Base-by-base conservation (phyloP, 2,329 filamentous ascomycete genomes). In the Zalaria obscura region DNA sequence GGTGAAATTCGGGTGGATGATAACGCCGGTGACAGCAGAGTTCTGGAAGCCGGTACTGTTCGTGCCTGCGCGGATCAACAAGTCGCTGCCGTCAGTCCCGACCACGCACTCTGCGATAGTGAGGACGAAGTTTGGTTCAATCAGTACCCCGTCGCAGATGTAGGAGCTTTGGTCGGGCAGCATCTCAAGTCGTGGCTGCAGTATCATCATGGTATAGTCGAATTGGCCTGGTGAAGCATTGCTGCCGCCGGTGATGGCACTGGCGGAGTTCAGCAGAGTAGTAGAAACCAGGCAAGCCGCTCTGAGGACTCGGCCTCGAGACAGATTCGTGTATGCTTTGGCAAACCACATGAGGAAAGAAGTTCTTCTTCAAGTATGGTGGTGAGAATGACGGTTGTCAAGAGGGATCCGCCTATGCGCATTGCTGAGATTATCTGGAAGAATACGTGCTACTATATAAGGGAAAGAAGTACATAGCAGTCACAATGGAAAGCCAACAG, bases 91-190 rank as follows among this genome's bases (percentile, higher is more conserved):
- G 25, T 18, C n/a, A 6, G 42, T 10, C 18, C 38, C 38, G 5
- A 11, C 27, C 2, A 40, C 37, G 29, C 44, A 46, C 25, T 46
- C 44, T 8, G 33, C 40, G 6, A 42, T 25, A 4, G 44, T 46
- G 35, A 46, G 42, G 41, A 42, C 44, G 6, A 35, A 27, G 5
- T 28, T 38, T 9, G 40, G 44, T 9, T 33, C 37, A 2, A 46
- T 33, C 1, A 46, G 44, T 6, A 46, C 40, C 18, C 40, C 44
- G 25, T 34, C 39, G 41, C 44, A 46, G 27, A 46, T 42, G 41
- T 43, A 46, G 5, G 44, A 43, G n/a, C 29, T 32, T 32, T 32
- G 7, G 29, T n/a, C 29, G 7, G 7, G 7, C 7, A 32, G 29
- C n/a, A 7, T n/a, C 7, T n/a, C 29, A n/a, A 32, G 29, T 32